These are phyloP conservation scores for Candida michaelii DNA, from an alignment of 805 yeast genomes.

Conservation along the genomic window DNA sequence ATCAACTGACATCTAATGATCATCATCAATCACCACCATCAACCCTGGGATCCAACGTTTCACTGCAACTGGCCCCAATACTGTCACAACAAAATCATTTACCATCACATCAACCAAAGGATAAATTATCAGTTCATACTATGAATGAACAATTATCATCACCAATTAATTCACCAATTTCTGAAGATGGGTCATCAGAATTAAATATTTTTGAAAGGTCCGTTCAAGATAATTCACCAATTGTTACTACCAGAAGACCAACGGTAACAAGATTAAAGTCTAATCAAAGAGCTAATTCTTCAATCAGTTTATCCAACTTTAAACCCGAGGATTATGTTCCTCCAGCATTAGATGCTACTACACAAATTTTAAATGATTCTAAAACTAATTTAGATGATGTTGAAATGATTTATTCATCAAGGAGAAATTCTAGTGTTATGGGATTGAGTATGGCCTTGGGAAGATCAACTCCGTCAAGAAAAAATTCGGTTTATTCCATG, in stretches of 20 bases:
- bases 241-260: constrained; percentile 14
- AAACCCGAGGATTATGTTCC: constrained; percentile 68
- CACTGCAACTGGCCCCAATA: neutral
- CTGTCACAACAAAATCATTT: neutral
- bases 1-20: neutral
- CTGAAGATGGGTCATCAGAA: constrained; percentile 9
- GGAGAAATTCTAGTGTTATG: constrained; percentile 56
- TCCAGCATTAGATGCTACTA: constrained; percentile 76
- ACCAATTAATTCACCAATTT: constrained; percentile 16
- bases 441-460: constrained; percentile 51
- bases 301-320: constrained; percentile 21
- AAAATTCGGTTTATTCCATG: constrained; percentile 34
- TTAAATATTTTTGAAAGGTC: constrained; percentile 40
- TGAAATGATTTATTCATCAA: constrained; percentile 61
- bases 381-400: constrained; percentile 63
- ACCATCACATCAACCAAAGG: neutral
- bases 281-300: constrained; percentile 11
- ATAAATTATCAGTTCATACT: constrained; percentile 4
- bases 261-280: constrained; percentile 14
- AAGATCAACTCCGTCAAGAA: constrained; percentile 37
- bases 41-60: constrained; percentile 1
- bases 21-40: neutral
- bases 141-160: constrained; percentile 15
- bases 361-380: constrained; percentile 62
- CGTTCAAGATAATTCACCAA: constrained; percentile 32